Evolutionary conservation across 345 rosid genomes (phyloP), one percentile per base, ranked within the genome.

Genomic region (Syzygium aqueum): DNA sequence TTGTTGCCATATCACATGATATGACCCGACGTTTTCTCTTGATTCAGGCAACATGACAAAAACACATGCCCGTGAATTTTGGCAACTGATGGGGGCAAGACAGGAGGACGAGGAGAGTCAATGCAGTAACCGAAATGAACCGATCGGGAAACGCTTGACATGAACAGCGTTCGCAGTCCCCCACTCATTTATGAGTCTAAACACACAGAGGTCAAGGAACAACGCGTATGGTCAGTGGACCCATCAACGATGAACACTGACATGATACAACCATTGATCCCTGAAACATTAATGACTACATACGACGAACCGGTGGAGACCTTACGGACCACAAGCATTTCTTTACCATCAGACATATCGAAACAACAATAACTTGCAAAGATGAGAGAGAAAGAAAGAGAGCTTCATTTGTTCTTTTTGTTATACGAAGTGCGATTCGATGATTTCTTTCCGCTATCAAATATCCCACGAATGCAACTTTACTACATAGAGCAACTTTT

Each of bases 341-440:
- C 46, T 19, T 67, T 8, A 67, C 25, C 13, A 67, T 5, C 46
- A 11, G 46, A 67, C 78, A 23, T 33, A 5, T 17, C 11, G 13
- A 16, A 37, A 33, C 82, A 21, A 59, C 87, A 53, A 50, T 49
- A 25, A 43, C 53, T 43, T 1, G 67, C 77, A 53, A 83, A 86
- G 87, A 80, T 63, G 85, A 88, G 88, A 57, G 67, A 84, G 46
- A 33, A 46, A 53, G 65, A 86, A 53, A 30, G 67, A 84, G 84
- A 51, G 87, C 67, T 82, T 53, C 57, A 17, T 17, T 77, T 84
- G 49, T 73, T 73, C 80, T 73, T 73, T 73, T 33, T 40, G 7
- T 21, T 73, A 16, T 19, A 4, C 23, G 6, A 33, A 73, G 49
- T 23, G 11, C 23, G 1, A 67, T 67, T 67, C 21, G 46, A 67